Conservation (phyloP, 2,329 filamentous ascomycete genomes). For the Ascocoryne sarcoides region DNA sequence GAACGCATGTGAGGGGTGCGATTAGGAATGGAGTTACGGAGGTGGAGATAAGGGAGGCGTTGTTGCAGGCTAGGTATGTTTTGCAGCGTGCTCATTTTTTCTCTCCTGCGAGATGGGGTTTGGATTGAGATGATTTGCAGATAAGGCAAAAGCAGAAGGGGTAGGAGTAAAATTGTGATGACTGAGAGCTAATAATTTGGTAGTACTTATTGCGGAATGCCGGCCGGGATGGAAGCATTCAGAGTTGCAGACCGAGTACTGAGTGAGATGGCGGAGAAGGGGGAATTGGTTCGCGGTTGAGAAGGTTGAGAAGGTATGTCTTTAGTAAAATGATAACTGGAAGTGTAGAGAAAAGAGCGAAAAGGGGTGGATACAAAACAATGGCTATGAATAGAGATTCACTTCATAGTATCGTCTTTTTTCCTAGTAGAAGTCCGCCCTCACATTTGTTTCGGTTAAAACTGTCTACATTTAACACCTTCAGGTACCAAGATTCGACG, state of each 20-base stretch:
- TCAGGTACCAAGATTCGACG: no score
- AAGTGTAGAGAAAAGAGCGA: slow-evolving; percentile 6
- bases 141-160: not conserved
- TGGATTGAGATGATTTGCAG: not conserved
- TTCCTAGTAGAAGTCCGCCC: no score
- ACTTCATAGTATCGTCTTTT: no score
- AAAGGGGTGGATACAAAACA: no score
- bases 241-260: slow-evolving; percentile 24
- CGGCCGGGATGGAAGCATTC: slow-evolving; percentile 26
- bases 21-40: slow-evolving; percentile 24
- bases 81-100: not conserved
- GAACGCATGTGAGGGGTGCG: slow-evolving; percentile 26
- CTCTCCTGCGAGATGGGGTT: not conserved
- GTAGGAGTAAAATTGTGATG: not conserved
- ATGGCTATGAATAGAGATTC: no score
- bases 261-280: slow-evolving; percentile 24
- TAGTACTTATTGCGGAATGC: slow-evolving; percentile 26
- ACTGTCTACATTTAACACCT: no score
- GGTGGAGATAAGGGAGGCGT: slow-evolving; percentile 24
- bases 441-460: no score
- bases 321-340: slow-evolving; percentile 5
- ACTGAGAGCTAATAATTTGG: slow-evolving; percentile 5
- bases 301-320: no score
- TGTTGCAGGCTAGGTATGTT: slow-evolving; percentile 25
- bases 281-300: slow-evolving; percentile 18